Evolutionary conservation across 768 basidiomycete species (phyloP), one percentile per base, ranked within the genome.

Genomic region (Rhodotorula babjevae): DNA sequence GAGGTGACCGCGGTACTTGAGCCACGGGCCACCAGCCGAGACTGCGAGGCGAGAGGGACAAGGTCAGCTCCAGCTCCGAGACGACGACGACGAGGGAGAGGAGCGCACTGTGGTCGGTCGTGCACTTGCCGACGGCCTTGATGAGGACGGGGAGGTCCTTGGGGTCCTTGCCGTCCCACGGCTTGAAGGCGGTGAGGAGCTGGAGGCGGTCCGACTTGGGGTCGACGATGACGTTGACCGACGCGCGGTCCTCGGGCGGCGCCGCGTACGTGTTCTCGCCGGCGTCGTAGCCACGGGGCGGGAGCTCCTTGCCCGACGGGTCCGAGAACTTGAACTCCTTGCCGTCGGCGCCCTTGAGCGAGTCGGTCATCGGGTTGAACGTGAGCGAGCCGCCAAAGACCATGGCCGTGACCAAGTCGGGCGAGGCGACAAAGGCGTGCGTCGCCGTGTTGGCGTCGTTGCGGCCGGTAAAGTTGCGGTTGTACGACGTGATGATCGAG

Each of bases 391-490:
- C 96, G 71, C 91, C 92, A 82, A 96, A 97, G 69, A 91, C 87
- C 86, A 99, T 89, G 71, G 96, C 96, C 76, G 95, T 97, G 81
- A 97, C 95, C 81, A 99, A 84, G 79, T 96, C 91, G 56, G 91
- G 92, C 47, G 92, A 93, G 53, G 92, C 89, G 79, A 95, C 92
- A 80, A 94, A 95, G 61, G 92, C 91, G 83, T 98, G 96, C 46
- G 96, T 99, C 73, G 93, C 93, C 31, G 95, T 93, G 87, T 99
- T 98, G 78, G 96, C 94, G 79, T 98, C 96, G 82, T 99, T 99
- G 80, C 96, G 93, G 69, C 95, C 96, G 77, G 96, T 98, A 85
- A 99, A 99, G 89, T 99, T 99, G 82, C 96, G 94, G 88, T 99
- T 99, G 87, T 99, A 99, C 29, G 94, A 97, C 64, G 95, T 95